phyloP scores from a whole-genome alignment of 331 rosid species.

The Erythrophleum ivorense region DNA sequence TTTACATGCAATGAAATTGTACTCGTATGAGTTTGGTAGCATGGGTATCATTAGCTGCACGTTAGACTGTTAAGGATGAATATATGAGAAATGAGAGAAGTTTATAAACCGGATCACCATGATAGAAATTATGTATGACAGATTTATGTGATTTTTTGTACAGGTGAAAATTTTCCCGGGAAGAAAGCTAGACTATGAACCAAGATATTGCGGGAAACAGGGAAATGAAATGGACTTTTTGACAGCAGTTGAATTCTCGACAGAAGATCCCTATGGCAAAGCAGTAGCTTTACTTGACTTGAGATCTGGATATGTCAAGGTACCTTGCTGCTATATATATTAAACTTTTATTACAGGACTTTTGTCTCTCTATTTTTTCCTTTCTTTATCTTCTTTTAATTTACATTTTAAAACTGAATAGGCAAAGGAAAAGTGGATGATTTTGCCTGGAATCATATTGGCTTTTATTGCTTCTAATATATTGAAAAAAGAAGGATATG shows the following conservation, averaged over 20 bases:
- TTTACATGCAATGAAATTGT: neutral
- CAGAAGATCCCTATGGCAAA: slow-evolving; percentile 79
- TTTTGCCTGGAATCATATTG: slow-evolving; percentile 62
- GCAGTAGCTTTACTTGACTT: slow-evolving; percentile 88
- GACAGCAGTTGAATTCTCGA: slow-evolving; percentile 87
- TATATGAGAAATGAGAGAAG: neutral
- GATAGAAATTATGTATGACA: neutral
- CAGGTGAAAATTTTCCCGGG: slow-evolving; percentile 79
- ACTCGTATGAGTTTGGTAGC: neutral
- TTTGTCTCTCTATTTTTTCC: neutral
- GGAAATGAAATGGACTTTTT: slow-evolving; percentile 63
- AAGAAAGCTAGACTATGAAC: slow-evolving; percentile 85
- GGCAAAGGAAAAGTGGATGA: slow-evolving; percentile 87
- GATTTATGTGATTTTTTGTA: slow-evolving; percentile 40
- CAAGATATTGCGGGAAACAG: slow-evolving; percentile 51
- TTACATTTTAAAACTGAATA: slow-evolving; percentile 38
- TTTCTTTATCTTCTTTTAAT: neutral
- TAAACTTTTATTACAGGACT: neutral
- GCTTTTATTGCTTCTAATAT: slow-evolving; percentile 58
- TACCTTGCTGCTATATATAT: slow-evolving; percentile 37
- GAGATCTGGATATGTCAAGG: slow-evolving; percentile 70
- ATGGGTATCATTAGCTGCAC: slow-evolving; percentile 16
- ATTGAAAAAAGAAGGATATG: slow-evolving; percentile 58
- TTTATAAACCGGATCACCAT: neutral
- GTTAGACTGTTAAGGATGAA: slow-evolving; percentile 18